Base-by-base conservation (phyloP, 148 eudicot genomes). In the Agrostemma githago region DNA sequence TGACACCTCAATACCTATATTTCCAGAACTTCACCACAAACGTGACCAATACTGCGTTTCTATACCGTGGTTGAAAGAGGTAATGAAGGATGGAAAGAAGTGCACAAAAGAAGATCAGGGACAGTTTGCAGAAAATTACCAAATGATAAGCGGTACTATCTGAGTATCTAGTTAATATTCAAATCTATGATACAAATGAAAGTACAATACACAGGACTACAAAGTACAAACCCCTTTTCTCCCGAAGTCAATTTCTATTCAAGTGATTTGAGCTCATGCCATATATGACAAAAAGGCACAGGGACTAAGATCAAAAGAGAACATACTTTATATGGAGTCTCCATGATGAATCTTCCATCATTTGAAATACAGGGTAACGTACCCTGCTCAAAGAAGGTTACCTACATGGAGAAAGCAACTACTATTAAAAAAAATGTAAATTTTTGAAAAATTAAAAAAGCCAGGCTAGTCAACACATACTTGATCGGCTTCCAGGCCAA, bases 341-440 rank as follows among this genome's bases (percentile, higher is more conserved):
- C 99, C 99, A 95, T 89, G 78, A 95, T 83, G 82, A 88, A 86
- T 84, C 97, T 90, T 75, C 99, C 94, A 79, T 95, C 97, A 51
- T 81, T 86, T 66, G 97, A 92, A 26, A 92, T 88, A 84, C 97
- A 90, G 79, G 99, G 99, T 76, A 95, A 86, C 5, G 99, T 95
- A 9, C 99, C 96, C 72, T 95, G 99, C 81, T 85, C 89, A 79
- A 95, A 95, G 85, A 95, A 95, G 62, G 94, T 92, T 61, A 95
- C 94, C 99, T 95, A 83, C 81, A 84, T 79, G 19, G 19, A 72
- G 48, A 66, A 41, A 12, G 42, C 14, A 46, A 4, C 5, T 26
- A n/a, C 20, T 12, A 63, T 62, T 26, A 26, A 42, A 43, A 48
- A 34, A 11, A 54, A 38, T 44, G 42, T 70, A 60, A 51, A 21